Evolutionary conservation across 1,284 basidiomycete genomes (phyloP).

Genomic region (Ganoderma sp.): DNA sequence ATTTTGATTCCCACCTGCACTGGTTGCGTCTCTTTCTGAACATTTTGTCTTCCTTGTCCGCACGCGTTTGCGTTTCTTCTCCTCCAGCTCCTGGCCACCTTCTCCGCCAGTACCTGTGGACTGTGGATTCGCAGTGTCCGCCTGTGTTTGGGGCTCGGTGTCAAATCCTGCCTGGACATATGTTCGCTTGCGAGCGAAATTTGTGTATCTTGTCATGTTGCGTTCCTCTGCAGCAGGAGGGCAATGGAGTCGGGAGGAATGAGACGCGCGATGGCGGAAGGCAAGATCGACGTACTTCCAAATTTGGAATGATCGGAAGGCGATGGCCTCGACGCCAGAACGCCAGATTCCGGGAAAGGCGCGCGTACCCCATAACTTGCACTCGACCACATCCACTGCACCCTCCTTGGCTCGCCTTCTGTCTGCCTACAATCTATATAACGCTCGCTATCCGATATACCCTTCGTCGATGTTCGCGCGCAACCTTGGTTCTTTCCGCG

Average conservation of each 20-base stretch:
- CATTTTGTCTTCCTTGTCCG: conserved; percentile 41
- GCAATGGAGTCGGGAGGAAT: background rate
- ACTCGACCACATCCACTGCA: background rate
- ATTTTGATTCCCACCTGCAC: conserved; percentile 4
- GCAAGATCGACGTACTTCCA: conserved; percentile 15
- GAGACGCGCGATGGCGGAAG: conserved; percentile 1
- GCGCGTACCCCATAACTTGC: background rate
- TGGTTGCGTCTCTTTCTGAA: conserved; percentile 23
- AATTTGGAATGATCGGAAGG: conserved; percentile 19
- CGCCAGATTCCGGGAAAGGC: conserved; percentile 6
- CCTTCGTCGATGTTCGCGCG: conserved; percentile 29
- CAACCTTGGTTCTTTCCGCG: conserved; percentile 24
- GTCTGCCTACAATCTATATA: background rate
- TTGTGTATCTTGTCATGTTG: conserved; percentile 76
- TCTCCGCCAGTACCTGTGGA: conserved; percentile 5
- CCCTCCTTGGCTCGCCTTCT: background rate
- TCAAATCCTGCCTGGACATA: conserved; percentile 69
- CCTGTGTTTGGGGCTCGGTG: conserved; percentile 24
- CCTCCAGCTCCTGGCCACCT: conserved; percentile 37
- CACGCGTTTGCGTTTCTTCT: conserved; percentile 53
- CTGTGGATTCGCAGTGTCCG: background rate
- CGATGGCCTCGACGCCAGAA: conserved; percentile 24
- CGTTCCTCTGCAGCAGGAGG: background rate
- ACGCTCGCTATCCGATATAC: background rate
- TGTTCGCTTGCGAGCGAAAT: conserved; percentile 72